phyloP scores from a whole-genome alignment of 208 protist genomes.

The Wallacemonas sp. region DNA sequence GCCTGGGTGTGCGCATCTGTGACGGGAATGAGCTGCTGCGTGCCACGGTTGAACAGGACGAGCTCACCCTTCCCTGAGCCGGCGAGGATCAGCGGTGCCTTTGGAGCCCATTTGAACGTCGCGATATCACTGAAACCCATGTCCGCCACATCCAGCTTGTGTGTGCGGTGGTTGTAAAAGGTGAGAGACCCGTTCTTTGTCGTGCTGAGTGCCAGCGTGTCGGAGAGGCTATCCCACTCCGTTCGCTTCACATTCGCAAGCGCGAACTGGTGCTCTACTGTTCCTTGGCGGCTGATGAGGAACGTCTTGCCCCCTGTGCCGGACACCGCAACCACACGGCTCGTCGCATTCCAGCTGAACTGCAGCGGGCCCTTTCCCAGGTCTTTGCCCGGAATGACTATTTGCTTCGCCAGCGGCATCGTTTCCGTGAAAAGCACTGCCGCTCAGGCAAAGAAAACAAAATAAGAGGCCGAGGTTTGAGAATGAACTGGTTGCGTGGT shows the following conservation, averaged over 20 bases:
- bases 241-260: conserved; percentile 68
- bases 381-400: conserved; percentile 49
- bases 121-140: conserved; percentile 87
- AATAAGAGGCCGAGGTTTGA: background rate
- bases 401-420: conserved; percentile 83
- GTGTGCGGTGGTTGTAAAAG: conserved; percentile 78
- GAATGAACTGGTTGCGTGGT: background rate
- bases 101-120: conserved; percentile 87
- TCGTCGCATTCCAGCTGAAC: conserved; percentile 75
- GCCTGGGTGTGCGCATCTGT: conserved; percentile 86
- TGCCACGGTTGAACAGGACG: conserved; percentile 93
- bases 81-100: conserved; percentile 78
- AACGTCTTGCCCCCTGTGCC: conserved; percentile 81
- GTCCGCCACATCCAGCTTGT: conserved; percentile 80
- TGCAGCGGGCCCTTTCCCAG: conserved; percentile 70
- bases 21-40: conserved; percentile 87
- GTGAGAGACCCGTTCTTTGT: conserved; percentile 56
- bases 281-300: conserved; percentile 70
- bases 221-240: conserved; percentile 89
- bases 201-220: conserved; percentile 91
- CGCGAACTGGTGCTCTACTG: conserved; percentile 76
- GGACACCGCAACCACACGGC: conserved; percentile 70
- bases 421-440: too few relatives aligned
- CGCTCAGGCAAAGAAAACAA: background rate
- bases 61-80: conserved; percentile 91